Base-by-base conservation (phyloP, 768 basidiomycete genomes). In the Lepiota brunneoincarnata region DNA sequence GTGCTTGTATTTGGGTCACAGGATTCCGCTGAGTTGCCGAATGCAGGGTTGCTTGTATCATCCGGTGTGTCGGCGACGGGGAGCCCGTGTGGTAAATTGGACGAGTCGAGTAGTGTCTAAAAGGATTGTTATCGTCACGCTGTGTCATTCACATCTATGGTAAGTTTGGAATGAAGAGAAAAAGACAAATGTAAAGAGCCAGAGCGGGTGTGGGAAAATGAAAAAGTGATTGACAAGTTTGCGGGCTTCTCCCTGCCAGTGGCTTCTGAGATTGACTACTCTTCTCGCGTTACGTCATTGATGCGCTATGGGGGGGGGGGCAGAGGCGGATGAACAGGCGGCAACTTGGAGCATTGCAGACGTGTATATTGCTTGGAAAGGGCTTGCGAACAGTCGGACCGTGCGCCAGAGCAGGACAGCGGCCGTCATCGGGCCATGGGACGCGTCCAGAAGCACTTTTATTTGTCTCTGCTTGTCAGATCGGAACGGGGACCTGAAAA, bases 401-500 rank as follows among this genome's bases (percentile, higher is more conserved):
- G 35, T 24, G 6, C 35, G 36, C 6, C 15, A 20, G 7, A 41
- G 4, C 17, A 23, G 24, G 24, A 14, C 38, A 26, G 44, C 11
- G 24, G 31, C 18, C 26, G 24, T 17, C 44, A 31, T 38, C 49
- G 17, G 28, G 35, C n/a, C 17, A 11, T 18, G 34, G n/a, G n/a
- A 34, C 26, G 18, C 18, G n/a, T 14, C 34, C 14, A 20, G 51
- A 38, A 53, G 51, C 23, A 40, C 10, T 15, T 31, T 31, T 41
- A 20, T 41, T 49, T 42, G 55, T 34, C 38, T 31, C 28, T 51
- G 50, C 42, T 37, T 44, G 51, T 47, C 43, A 47, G 52, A 46
- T 40, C 24, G 51, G 31, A 60, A 64, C 71, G 74, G 73, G 68
- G 71, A 72, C 69, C 69, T 73, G 62, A 63, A 56, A 58, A 51